Evolutionary conservation across 768 basidiomycete genomes (phyloP).

Genomic region (Naganishia antarctica): DNA sequence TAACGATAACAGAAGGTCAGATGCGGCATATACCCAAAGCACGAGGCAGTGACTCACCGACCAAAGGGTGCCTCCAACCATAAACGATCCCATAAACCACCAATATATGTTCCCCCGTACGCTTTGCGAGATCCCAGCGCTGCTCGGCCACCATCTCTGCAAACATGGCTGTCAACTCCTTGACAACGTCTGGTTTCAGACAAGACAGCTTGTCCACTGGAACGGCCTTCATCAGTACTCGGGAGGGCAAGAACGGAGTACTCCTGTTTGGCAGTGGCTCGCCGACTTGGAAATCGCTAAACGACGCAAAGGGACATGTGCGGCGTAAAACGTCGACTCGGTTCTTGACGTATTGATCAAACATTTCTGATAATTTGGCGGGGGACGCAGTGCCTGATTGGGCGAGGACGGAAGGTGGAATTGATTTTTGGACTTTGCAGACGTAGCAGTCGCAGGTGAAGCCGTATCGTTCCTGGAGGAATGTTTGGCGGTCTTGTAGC

Average conservation of each 20-base stretch:
- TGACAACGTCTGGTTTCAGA: slow-evolving; percentile 24
- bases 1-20: background rate
- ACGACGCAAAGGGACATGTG: background rate
- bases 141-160: slow-evolving; percentile 1
- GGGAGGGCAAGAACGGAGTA: slow-evolving; percentile 1
- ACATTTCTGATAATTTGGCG: slow-evolving; percentile 14
- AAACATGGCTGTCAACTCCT: slow-evolving; percentile 26
- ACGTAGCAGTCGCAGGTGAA: slow-evolving; percentile 27
- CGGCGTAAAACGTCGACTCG: background rate
- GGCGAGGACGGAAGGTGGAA: slow-evolving; percentile 18
- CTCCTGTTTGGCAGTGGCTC: background rate
- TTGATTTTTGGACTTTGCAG: slow-evolving; percentile 20
- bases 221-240: slow-evolving; percentile 6
- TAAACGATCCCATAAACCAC: slow-evolving; percentile 25
- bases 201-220: slow-evolving; percentile 9
- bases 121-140: slow-evolving; percentile 19
- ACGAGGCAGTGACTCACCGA: slow-evolving; percentile 25
- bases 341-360: slow-evolving; percentile 2
- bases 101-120: slow-evolving; percentile 22
- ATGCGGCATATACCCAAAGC: background rate
- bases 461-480: slow-evolving; percentile 28
- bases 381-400: slow-evolving; percentile 13
- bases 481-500: slow-evolving; percentile 25
- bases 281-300: background rate
- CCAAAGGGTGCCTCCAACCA: slow-evolving; percentile 27